phyloP scores from a whole-genome alignment of 2,329 filamentous ascomycete genomes.

The Trichoderma lentiforme region DNA sequence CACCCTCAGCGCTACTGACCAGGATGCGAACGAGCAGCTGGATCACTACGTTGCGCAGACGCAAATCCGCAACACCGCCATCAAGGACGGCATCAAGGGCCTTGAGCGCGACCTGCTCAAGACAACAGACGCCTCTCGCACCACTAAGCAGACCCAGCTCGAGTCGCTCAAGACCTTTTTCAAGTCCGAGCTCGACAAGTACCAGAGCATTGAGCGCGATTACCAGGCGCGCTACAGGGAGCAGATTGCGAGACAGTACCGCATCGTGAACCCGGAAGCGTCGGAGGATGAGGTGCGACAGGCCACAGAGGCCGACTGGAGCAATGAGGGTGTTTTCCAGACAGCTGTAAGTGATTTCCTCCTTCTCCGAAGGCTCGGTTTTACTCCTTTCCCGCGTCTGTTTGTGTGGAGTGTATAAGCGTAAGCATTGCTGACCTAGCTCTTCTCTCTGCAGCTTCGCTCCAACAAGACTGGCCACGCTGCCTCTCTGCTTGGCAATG shows the following conservation, averaged over 20 bases:
- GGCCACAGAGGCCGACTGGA: slow-evolving; percentile 69
- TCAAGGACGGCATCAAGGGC: slow-evolving; percentile 75
- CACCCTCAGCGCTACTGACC: slow-evolving; percentile 64
- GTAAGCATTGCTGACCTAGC: slow-evolving; percentile 12
- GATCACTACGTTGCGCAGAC: slow-evolving; percentile 68
- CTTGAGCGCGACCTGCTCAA: slow-evolving; percentile 68
- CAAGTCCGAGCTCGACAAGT: slow-evolving; percentile 66
- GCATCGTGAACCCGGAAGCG: slow-evolving; percentile 79
- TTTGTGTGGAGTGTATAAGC: neutral
- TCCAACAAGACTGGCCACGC: slow-evolving; percentile 73
- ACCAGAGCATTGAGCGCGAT: slow-evolving; percentile 66
- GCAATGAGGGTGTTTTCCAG: slow-evolving; percentile 77
- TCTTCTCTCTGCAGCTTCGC: slow-evolving; percentile 54
- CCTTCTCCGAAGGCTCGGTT: neutral
- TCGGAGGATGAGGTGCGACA: slow-evolving; percentile 67
- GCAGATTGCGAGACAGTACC: slow-evolving; percentile 75
- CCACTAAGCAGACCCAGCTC: slow-evolving; percentile 67
- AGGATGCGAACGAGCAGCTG: slow-evolving; percentile 52
- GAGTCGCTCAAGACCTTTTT: slow-evolving; percentile 69
- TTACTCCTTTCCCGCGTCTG: neutral
- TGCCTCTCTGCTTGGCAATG: slow-evolving; percentile 69
- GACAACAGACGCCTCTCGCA: slow-evolving; percentile 57
- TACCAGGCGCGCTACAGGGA: slow-evolving; percentile 72
- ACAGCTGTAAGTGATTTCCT: slow-evolving; percentile 60
- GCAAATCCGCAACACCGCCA: slow-evolving; percentile 68